Evolutionary conservation across 1,139 yeast genomes (phyloP).

Genomic region (Diutina catenulata): DNA sequence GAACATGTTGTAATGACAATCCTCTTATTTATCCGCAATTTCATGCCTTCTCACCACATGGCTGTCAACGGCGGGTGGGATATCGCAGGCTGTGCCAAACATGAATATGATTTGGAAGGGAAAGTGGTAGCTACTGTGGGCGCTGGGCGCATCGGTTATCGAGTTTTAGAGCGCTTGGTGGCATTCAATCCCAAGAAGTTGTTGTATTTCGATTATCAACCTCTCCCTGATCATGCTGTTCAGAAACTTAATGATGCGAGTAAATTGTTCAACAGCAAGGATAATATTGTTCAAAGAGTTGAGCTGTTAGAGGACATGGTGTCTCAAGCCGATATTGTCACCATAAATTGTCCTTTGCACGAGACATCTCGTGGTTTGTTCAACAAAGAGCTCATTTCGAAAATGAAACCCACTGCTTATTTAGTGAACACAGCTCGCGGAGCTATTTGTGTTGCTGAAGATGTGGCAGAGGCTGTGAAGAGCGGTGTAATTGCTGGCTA

Average conservation of each 20-base stretch:
- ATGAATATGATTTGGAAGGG: conserved; percentile 64
- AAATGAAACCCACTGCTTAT: conserved; percentile 70
- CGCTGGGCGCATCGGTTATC: conserved; percentile 73
- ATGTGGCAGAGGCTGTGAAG: conserved; percentile 61
- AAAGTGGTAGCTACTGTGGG: conserved; percentile 73
- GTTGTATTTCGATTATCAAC: conserved; percentile 68
- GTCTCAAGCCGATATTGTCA: conserved; percentile 58
- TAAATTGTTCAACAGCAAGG: conserved; percentile 26
- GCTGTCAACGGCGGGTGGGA: conserved; percentile 54
- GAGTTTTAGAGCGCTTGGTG: conserved; percentile 60
- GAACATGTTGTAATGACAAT: conserved; percentile 75
- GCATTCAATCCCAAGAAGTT: conserved; percentile 69
- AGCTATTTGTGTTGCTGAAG: conserved; percentile 63
- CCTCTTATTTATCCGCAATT: conserved; percentile 60
- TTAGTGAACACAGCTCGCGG: conserved; percentile 81
- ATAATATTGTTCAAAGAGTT: conserved; percentile 42
- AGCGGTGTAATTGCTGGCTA: conserved; percentile 66
- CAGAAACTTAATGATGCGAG: conserved; percentile 35
- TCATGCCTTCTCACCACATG: conserved; percentile 69
- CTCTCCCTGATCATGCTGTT: conserved; percentile 39
- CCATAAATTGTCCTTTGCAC: conserved; percentile 71
- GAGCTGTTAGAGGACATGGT: conserved; percentile 58
- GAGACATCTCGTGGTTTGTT: conserved; percentile 56
- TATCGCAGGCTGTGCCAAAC: conserved; percentile 67
- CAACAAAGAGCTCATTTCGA: conserved; percentile 53